Conservation (phyloP, 129 eudicot species). For the Helianthus annuus region DNA sequence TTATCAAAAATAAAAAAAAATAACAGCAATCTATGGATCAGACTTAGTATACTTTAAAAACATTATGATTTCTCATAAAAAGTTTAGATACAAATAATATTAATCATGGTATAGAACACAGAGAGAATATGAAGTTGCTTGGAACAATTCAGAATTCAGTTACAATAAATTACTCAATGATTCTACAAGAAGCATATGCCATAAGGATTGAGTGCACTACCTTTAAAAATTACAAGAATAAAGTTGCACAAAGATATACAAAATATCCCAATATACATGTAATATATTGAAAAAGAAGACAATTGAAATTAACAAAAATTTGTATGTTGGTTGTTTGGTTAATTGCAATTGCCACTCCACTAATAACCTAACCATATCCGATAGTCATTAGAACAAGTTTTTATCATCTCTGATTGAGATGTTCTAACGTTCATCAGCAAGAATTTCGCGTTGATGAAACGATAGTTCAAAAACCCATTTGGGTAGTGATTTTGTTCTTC, state of each 20-base stretch:
- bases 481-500: constrained; percentile 17
- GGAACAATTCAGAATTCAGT: neutral
- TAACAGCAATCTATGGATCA: no score
- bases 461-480: constrained; percentile 18
- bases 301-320: neutral
- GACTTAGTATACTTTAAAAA: no score
- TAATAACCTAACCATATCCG: no score
- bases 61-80: no score
- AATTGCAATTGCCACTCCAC: neutral
- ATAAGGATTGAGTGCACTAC: neutral
- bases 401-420: no score
- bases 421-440: neutral
- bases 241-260: neutral
- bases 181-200: constrained; percentile 1
- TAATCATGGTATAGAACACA: no score
- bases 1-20: no score
- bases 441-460: neutral
- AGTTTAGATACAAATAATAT: no score
- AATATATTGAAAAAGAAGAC: neutral
- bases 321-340: neutral
- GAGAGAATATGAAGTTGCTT: no score
- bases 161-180: neutral
- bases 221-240: neutral
- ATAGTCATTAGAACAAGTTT: no score
- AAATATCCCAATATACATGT: neutral